Base-by-base conservation (phyloP, 768 basidiomycete species). In the Lactarius hatsudake region DNA sequence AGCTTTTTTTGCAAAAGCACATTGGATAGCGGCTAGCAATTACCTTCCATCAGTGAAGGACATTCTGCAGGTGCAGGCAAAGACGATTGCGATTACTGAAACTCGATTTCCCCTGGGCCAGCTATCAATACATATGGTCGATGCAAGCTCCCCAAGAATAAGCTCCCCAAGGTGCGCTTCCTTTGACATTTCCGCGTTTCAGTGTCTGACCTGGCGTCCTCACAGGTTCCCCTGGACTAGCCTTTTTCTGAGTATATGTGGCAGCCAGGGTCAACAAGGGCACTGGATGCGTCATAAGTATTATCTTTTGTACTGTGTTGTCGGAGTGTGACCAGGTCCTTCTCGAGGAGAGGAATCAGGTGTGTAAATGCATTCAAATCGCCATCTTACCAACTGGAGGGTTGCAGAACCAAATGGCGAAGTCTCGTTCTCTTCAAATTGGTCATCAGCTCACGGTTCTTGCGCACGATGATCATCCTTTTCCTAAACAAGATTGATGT, bases 41-140 rank as follows among this genome's bases (percentile, higher is more conserved):
- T 98, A 96, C 73, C 79, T 90, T 0, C 95, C 95, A 0, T 91
- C 88, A 23, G 91, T 93, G 73, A 87, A 84, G 8, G 95, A 98
- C 74, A 90, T 96, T 2, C 80, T 98, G 32, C 82, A 93, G 32
- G 93, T 93, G n/a, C 85, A 94, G 69, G 86, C 87, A 66, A 96
- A 96, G 81, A 93, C 88, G 64, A 88, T 90, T 3, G 94, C 94
- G 20, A 96, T 98, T 72, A 88, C 87, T 5, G 95, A 98, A 78
- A 97, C 95, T 7, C 78, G 89, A 73, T 92, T 93, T 66, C 81
- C 80, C 15, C 85, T 91, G 83, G 90, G 89, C 3, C 84, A 76
- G 34, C 64, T 81, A 63, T 78, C 76, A 70, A 85, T 84, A 76
- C 83, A 84, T 73, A 90, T 90, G 88, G 89, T 90, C 69, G 89